A percentile compares a stretch with the other conserved stretches of the same genome.
Evolutionary conservation across 2,329 filamentous ascomycete species (phyloP).

Genomic region (Fusarium incarnatum): DNA sequence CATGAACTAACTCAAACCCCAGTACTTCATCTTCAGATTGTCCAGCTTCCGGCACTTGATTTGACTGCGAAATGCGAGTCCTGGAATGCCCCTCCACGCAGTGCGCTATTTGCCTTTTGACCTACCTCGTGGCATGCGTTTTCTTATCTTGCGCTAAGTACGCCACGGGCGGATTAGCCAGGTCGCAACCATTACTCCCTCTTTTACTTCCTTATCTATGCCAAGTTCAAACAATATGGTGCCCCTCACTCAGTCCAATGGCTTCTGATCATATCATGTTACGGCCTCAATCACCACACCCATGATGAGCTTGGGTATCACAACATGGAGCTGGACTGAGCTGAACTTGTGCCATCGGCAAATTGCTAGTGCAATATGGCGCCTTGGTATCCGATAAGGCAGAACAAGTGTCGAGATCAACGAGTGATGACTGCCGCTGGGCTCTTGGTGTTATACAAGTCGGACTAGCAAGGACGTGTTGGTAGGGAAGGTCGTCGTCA

Average conservation of each 20-base stretch:
- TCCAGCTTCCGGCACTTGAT: neutral
- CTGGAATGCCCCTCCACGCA: neutral
- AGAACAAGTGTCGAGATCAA: constrained; percentile 2
- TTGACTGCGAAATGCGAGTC: neutral
- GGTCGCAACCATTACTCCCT: constrained; percentile 4
- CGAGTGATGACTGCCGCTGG: neutral
- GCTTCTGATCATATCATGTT: neutral
- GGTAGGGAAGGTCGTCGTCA: neutral
- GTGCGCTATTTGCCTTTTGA: constrained; percentile 1
- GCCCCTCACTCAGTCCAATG: constrained; percentile 1
- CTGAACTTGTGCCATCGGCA: constrained; percentile 10
- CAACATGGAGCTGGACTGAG: constrained; percentile 6
- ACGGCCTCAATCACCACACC: constrained; percentile 9
- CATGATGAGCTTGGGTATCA: constrained; percentile 14
- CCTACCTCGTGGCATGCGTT: constrained; percentile 10
- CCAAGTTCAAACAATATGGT: constrained; percentile 11
- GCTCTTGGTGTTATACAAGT: neutral
- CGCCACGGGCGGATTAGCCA: constrained; percentile 24
- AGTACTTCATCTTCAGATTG: neutral
- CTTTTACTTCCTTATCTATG: constrained; percentile 25
- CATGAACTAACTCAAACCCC: neutral
- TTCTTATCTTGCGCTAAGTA: constrained; percentile 43
- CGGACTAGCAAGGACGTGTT: neutral
- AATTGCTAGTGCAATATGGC: neutral
- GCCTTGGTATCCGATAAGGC: constrained; percentile 14